Percentiles rank a stretch among this genome's conserved stretches.
Evolutionary conservation across 2,329 filamentous ascomycete genomes (phyloP).

Genomic region (Cylindrodendrum hubeiense): DNA sequence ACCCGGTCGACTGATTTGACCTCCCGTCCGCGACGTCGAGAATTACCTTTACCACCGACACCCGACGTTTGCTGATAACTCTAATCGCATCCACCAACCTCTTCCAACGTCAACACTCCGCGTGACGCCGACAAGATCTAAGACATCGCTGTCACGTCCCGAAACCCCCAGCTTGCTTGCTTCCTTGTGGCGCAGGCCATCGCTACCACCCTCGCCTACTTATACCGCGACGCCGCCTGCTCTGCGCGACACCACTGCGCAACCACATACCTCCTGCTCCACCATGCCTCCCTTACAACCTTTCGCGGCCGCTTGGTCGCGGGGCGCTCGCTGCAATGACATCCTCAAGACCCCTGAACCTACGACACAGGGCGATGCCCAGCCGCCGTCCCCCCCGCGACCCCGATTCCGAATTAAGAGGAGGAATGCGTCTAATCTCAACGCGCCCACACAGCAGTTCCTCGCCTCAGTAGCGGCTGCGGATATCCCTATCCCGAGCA

Average conservation of each 20-base stretch:
- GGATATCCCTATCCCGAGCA: constrained; percentile 74
- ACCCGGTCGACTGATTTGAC: background rate
- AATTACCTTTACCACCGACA: constrained; percentile 1
- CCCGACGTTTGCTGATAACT: constrained; percentile 22
- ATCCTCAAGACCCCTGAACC: constrained; percentile 67
- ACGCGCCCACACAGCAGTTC: constrained; percentile 74
- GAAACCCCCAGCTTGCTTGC: constrained; percentile 37
- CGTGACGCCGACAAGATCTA: constrained; percentile 33
- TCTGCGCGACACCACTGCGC: constrained; percentile 25
- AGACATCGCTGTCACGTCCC: constrained; percentile 41
- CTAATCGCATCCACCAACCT: constrained; percentile 20
- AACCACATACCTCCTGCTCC: constrained; percentile 40
- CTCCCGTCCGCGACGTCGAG: background rate
- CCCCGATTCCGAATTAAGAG: constrained; percentile 68
- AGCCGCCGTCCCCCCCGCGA: constrained; percentile 63
- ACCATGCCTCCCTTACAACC: constrained; percentile 62
- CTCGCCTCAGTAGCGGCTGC: constrained; percentile 75
- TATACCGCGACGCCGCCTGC: constrained; percentile 28
- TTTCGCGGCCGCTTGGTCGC: constrained; percentile 58
- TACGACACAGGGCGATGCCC: constrained; percentile 48
- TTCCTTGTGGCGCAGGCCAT: constrained; percentile 28
- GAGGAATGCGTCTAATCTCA: constrained; percentile 64
- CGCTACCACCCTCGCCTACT: constrained; percentile 27
- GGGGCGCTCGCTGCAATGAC: constrained; percentile 55
- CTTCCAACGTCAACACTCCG: constrained; percentile 8